Percentiles rank a stretch among this genome's conserved stretches.
These are phyloP conservation scores for Podospora bellae-mahoneyi DNA, from an alignment of 495 filamentous ascomycete genomes.

Conservation along the genomic window DNA sequence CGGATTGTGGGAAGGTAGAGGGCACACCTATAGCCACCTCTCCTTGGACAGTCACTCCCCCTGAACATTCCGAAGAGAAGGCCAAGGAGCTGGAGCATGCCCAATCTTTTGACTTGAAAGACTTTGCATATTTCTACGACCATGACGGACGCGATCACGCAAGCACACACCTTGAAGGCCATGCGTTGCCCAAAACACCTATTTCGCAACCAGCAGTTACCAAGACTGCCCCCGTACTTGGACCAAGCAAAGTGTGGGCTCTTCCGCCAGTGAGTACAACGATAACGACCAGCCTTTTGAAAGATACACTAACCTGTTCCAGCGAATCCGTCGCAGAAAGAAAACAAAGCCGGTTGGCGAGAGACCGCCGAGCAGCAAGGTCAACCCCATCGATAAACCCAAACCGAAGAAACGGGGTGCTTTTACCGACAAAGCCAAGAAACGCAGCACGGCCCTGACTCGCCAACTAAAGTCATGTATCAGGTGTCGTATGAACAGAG, in stretches of 20 bases:
- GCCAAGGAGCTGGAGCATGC: not conserved
- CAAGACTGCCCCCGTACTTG: not conserved
- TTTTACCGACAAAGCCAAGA: constrained; percentile 26
- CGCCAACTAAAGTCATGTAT: constrained; percentile 31
- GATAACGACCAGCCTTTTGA: not conserved
- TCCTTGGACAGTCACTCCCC: not conserved
- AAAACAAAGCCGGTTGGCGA: constrained; percentile 8
- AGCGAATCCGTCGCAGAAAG: constrained; percentile 26
- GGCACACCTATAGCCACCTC: not conserved
- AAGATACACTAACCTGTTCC: not conserved
- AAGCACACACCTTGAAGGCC: not conserved
- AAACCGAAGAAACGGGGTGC: constrained; percentile 22
- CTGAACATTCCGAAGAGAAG: not conserved
- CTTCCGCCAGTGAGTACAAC: constrained; percentile 22
- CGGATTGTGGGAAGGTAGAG: not conserved
- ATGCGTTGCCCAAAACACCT: not conserved
- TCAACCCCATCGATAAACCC: constrained; percentile 13
- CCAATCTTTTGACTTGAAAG: not conserved
- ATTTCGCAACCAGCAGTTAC: not conserved
- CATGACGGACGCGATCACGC: not conserved
- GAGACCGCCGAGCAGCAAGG: not conserved
- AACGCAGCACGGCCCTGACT: constrained; percentile 27
- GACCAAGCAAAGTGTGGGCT: constrained; percentile 22
- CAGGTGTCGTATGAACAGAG: constrained; percentile 30
- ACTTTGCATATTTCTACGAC: too few relatives aligned